Percentiles rank a stretch among this genome's conserved stretches.
Evolutionary conservation across 345 rosid genomes (phyloP).

Genomic region (Gossypium turneri): DNA sequence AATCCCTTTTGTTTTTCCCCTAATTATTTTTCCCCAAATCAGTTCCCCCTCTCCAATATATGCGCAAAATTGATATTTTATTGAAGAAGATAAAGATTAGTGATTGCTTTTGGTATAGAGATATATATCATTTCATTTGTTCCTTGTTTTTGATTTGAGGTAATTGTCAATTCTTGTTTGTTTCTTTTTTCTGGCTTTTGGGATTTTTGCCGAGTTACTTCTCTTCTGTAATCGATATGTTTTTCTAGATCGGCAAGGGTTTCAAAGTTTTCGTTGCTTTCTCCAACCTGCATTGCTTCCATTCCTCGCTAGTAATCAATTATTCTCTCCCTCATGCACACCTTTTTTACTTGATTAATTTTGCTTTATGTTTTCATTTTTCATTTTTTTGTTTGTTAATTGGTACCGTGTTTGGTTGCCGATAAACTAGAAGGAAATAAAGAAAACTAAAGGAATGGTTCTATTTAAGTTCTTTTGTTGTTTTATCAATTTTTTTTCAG

Average conservation of each 20-base stretch:
- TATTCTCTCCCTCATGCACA: slow-evolving; percentile 1
- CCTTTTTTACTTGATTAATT: background rate
- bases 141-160: slow-evolving; percentile 19
- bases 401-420: background rate
- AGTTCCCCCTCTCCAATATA: too few species aligned
- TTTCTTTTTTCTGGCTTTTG: background rate
- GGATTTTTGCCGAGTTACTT: slow-evolving; percentile 14
- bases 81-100: background rate
- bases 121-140: background rate
- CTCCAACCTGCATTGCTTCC: slow-evolving; percentile 24
- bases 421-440: slow-evolving; percentile 6
- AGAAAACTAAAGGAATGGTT: background rate
- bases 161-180: slow-evolving; percentile 31
- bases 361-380: background rate
- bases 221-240: slow-evolving; percentile 21
- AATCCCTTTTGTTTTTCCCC: too few species aligned
- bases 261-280: background rate
- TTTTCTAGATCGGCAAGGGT: slow-evolving; percentile 19
- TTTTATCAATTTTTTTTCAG: too few species aligned
- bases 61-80: slow-evolving; percentile 17
- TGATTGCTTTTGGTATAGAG: background rate
- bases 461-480: background rate
- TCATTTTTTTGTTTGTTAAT: background rate
- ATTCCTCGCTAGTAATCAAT: slow-evolving; percentile 21
- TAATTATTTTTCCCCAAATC: too few species aligned